Evolutionary conservation across 2,329 filamentous ascomycete species (phyloP), one percentile per base, ranked within the genome.

Genomic region (Cyphellophora europaea): DNA sequence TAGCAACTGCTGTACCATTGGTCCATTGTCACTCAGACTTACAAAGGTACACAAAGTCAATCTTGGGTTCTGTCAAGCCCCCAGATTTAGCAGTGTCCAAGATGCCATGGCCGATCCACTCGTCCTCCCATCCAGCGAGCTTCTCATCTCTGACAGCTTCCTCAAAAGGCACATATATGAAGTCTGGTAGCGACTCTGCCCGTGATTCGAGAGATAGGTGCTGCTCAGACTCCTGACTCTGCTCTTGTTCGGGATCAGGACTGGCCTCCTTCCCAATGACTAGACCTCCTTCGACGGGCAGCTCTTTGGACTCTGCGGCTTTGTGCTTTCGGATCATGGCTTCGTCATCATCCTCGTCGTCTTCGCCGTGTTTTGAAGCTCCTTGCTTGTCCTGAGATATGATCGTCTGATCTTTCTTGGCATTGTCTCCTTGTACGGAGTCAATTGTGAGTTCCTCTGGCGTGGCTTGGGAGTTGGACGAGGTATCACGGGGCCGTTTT

Each of bases 31-130:
- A n/a, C n/a, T n/a, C n/a, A n/a, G n/a, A n/a, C n/a, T n/a, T n/a
- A n/a, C n/a, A 37, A 15, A 25, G 30, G 17, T 37, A 37, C 10
- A 37, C 28, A 19, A 37, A 37, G 32, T 37, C 35, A 11, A 37
- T 37, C 19, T 32, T 32, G 12, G 35, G 35, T 13, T 37, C 35
- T 11, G 16, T 3, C 8, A 37, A 23, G 6, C 18, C 21, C 12
- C 33, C 25, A 12, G 11, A 33, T 14, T 15, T 32, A 11, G 32
- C 15, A 12, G 10, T 12, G 19, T 37, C 30, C 19, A 25, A 37
- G 5, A 5, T 32, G 11, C 15, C 35, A 11, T 33, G 8, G 13
- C 15, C 15, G 12, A 37, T 10, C 35, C 35, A 37, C n/a, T 32
- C 28, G 19, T 37, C 35, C 17, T 37, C 35, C 35, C 35, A 37